phyloP scores from a whole-genome alignment of 768 basidiomycete genomes.

The Pisolithus marmoratus region DNA sequence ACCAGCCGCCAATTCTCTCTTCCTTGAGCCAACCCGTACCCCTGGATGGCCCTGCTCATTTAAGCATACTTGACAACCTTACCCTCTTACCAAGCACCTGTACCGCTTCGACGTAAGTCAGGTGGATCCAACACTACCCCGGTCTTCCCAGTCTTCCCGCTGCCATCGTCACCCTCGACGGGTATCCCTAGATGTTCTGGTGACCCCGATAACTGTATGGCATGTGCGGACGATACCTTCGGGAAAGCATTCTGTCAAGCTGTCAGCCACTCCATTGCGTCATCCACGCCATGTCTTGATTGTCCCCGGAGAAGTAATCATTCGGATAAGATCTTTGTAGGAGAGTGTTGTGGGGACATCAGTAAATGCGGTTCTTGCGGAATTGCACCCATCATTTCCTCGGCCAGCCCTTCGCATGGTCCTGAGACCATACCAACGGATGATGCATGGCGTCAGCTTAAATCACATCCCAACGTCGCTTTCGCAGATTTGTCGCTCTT shows the following conservation, averaged over 20 bases:
- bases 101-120: slow-evolving; percentile 66
- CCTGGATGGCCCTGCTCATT: slow-evolving; percentile 20
- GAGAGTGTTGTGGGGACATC: slow-evolving; percentile 35
- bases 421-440: slow-evolving; percentile 68
- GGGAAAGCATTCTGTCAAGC: slow-evolving; percentile 85
- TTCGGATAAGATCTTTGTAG: slow-evolving; percentile 21
- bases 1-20: slow-evolving; percentile 9
- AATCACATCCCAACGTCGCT: slow-evolving; percentile 82
- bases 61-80: slow-evolving; percentile 74
- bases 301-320: slow-evolving; percentile 42
- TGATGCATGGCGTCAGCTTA: slow-evolving; percentile 79
- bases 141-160: slow-evolving; percentile 48
- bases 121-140: slow-evolving; percentile 35
- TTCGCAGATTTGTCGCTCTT: slow-evolving; percentile 80
- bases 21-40: slow-evolving; percentile 24
- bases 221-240: slow-evolving; percentile 81
- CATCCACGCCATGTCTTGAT: slow-evolving; percentile 45
- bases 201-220: slow-evolving; percentile 79
- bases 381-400: slow-evolving; percentile 25
- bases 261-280: slow-evolving; percentile 55
- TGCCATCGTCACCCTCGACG: slow-evolving; percentile 24
- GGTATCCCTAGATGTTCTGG: slow-evolving; percentile 59
- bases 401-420: slow-evolving; percentile 14
- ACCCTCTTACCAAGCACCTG: slow-evolving; percentile 74
- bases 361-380: slow-evolving; percentile 26